Base-by-base conservation (phyloP, 2,329 filamentous ascomycete species). In the Ophiosphaerella korrae region DNA sequence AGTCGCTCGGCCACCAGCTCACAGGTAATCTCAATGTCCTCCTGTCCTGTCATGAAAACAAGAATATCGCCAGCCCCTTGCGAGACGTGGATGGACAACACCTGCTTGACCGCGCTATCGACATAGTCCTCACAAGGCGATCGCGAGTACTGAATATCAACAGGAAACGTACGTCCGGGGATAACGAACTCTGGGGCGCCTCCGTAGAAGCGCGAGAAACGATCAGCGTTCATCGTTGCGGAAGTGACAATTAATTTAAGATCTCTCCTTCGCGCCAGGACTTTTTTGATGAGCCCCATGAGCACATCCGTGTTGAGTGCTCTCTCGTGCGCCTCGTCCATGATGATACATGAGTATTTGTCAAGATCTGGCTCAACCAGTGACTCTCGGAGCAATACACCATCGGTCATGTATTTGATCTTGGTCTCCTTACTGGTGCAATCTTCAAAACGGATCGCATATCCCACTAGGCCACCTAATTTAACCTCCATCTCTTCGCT, bases 331-430 rank as follows among this genome's bases (percentile, higher is more conserved):
- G 94, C 95, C 78, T 99, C 94, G 70, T 99, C 94, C 94, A 99
- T 99, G 74, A 99, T 99, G 65, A 99, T 92, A 71, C 92, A 97
- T 12, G 93, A 96, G 72, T 99, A 99, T 58, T 90, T 90, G 73
- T 97, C 94, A 39, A 99, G 80, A 71, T 99, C 93, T 6, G 88
- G 85, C 73, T 97, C 93, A 52, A 92, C 92, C 9, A 99, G 81
- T 5, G 92, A 97, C 68, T 99, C 95, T 77, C 94, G 85, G 29
- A 99, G 82, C 38, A 99, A 78, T 18, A 99, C 90, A 78, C 94
- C 94, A 67, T 99, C 95, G 0, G 94, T 99, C 92, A 99, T 97
- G 74, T 99, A 99, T 75, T 99, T 99, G 77, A 99, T 97, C 52
- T 88, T 82, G 0, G 94, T 99, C 50, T 97, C 89, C 62, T 92